Conservation (phyloP, 768 basidiomycete species). For the Auriculariales sp. region DNA sequence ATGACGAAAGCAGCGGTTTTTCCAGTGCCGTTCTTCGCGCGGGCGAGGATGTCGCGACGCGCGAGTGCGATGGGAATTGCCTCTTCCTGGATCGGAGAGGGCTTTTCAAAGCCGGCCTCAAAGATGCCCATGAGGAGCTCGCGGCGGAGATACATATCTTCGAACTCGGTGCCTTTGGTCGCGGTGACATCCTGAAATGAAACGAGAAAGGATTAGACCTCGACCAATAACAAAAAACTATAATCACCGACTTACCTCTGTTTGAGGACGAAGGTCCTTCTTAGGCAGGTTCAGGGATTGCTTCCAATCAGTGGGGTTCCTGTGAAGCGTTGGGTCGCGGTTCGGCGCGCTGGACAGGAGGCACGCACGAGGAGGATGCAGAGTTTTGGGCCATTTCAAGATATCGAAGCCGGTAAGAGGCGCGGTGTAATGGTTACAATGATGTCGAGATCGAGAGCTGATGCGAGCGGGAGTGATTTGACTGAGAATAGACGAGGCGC, state of each 20-base stretch:
- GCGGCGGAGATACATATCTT: slow-evolving; percentile 82
- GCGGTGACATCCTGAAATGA: slow-evolving; percentile 62
- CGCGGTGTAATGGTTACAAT: too few species aligned
- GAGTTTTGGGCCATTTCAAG: not conserved
- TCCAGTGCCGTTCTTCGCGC: slow-evolving; percentile 93
- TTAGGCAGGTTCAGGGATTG: slow-evolving; percentile 65
- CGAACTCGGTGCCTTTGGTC: slow-evolving; percentile 89
- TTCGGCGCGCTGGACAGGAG: not conserved
- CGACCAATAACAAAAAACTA: not conserved
- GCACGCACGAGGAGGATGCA: not conserved
- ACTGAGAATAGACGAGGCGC: too few species aligned
- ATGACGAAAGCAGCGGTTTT: slow-evolving; percentile 99
- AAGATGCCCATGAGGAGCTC: slow-evolving; percentile 99
- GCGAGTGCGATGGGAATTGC: slow-evolving; percentile 91
- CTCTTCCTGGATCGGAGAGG: slow-evolving; percentile 98
- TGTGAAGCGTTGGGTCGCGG: slow-evolving; percentile 1
- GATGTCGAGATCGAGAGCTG: too few species aligned
- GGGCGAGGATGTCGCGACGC: slow-evolving; percentile 86
- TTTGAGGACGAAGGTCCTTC: slow-evolving; percentile 90
- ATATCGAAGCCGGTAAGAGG: too few species aligned
- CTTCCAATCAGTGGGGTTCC: slow-evolving; percentile 38
- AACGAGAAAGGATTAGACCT: not conserved
- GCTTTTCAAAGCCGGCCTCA: slow-evolving; percentile 92
- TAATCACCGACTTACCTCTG: slow-evolving; percentile 34
- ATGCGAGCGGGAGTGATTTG: too few species aligned